phyloP scores from a whole-genome alignment of 176 grass and related monocot genomes.

The Ensete glaucum region DNA sequence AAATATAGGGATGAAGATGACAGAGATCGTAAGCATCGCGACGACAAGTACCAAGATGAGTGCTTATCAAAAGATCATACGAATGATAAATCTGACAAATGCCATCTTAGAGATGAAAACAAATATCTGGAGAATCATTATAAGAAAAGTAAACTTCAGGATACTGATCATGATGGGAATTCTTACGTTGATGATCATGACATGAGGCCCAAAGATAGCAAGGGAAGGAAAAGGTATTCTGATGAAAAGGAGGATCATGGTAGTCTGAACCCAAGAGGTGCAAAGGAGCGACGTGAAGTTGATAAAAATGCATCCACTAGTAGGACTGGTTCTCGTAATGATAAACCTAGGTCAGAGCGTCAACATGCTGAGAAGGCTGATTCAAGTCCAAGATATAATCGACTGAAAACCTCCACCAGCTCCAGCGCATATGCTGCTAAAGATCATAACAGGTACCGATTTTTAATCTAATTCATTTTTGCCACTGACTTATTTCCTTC shows the following conservation, averaged over 20 bases:
- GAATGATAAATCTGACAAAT: slow-evolving; percentile 51
- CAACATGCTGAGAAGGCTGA: slow-evolving; percentile 47
- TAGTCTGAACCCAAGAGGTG: slow-evolving; percentile 35
- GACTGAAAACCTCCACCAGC: slow-evolving; percentile 53
- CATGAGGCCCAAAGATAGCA: slow-evolving; percentile 57
- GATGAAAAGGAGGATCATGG: slow-evolving; percentile 59
- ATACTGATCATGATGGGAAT: slow-evolving; percentile 38
- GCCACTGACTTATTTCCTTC: background rate
- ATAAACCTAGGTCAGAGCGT: slow-evolving; percentile 54
- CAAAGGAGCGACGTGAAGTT: slow-evolving; percentile 38
- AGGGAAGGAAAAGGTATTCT: slow-evolving; percentile 48
- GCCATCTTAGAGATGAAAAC: slow-evolving; percentile 61
- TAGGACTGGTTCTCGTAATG: slow-evolving; percentile 43
- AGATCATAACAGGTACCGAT: slow-evolving; percentile 74
- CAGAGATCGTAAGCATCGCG: slow-evolving; percentile 47
- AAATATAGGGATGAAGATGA: slow-evolving; percentile 56
- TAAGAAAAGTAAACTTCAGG: slow-evolving; percentile 52
- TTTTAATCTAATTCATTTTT: background rate
- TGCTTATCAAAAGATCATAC: slow-evolving; percentile 30
- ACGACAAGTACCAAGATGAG: slow-evolving; percentile 50
- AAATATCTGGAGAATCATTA: slow-evolving; percentile 49
- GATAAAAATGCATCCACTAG: slow-evolving; percentile 53
- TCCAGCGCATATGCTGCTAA: slow-evolving; percentile 56
- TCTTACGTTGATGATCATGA: slow-evolving; percentile 37
- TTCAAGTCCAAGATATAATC: slow-evolving; percentile 60